Percentiles rank a stretch among this genome's conserved stretches.
phyloP scores from a whole-genome alignment of 2,329 filamentous ascomycete species.

The Penicillium sp. region DNA sequence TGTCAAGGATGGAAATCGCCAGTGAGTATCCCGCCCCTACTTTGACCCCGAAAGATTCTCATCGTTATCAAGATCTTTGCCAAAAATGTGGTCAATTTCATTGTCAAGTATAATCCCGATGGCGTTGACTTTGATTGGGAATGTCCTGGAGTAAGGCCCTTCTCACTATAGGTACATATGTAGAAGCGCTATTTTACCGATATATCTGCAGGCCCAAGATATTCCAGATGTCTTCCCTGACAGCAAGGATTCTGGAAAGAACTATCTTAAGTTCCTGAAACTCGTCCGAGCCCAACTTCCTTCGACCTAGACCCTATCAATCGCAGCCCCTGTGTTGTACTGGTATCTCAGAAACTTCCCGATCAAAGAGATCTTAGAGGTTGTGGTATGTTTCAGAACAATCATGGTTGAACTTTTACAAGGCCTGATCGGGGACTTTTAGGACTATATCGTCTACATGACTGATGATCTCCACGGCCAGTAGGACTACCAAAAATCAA shows the following conservation, averaged over 20 bases:
- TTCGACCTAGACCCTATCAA: slow-evolving; percentile 25
- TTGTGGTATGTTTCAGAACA: neutral
- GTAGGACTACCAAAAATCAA: slow-evolving; percentile 21
- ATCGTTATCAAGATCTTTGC: too few relatives aligned
- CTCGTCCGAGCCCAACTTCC: slow-evolving; percentile 27
- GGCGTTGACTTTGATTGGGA: slow-evolving; percentile 49
- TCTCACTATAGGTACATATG: too few relatives aligned
- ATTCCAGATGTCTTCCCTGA: slow-evolving; percentile 23
- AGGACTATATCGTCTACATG: slow-evolving; percentile 2
- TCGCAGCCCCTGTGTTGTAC: slow-evolving; percentile 36
- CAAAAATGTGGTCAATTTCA: too few relatives aligned
- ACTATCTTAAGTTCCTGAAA: slow-evolving; percentile 43
- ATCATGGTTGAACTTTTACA: too few relatives aligned
- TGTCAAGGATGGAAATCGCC: too few relatives aligned
- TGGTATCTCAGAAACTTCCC: slow-evolving; percentile 41
- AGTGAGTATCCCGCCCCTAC: too few relatives aligned
- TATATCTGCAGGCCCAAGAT: slow-evolving; percentile 5
- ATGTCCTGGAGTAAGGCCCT: too few relatives aligned
- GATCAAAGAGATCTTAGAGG: slow-evolving; percentile 29
- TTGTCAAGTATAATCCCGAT: slow-evolving; percentile 42
- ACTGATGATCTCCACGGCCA: slow-evolving; percentile 9
- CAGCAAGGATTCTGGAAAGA: slow-evolving; percentile 32
- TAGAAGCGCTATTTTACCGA: too few relatives aligned
- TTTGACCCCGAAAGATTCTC: too few relatives aligned
- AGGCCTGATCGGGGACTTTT: too few relatives aligned